These are phyloP conservation scores for Waitea zeae DNA, from an alignment of 1,284 basidiomycete species.

Conservation along the genomic window DNA sequence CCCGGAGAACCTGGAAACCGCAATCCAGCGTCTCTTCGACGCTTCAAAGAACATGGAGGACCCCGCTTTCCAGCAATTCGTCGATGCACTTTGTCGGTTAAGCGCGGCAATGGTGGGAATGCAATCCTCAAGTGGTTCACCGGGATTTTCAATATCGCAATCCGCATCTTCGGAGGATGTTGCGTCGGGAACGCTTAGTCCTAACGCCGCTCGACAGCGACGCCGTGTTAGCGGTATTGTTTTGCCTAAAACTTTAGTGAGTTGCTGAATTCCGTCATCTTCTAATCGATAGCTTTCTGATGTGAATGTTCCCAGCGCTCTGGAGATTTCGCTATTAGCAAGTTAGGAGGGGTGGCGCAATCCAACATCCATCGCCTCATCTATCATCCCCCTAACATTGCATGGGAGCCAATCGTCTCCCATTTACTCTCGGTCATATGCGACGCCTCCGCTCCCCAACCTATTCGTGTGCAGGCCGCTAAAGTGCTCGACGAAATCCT, in stretches of 20 bases:
- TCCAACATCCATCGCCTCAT: constrained; percentile 81
- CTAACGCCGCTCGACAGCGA: too few relatives aligned
- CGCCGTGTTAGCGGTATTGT: constrained; percentile 76
- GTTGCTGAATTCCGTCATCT: too few relatives aligned
- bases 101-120: constrained; percentile 84
- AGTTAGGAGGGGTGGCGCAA: constrained; percentile 63
- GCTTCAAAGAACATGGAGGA: constrained; percentile 74
- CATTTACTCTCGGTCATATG: constrained; percentile 69
- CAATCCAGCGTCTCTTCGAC: constrained; percentile 74
- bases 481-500: constrained; percentile 74
- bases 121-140: too few relatives aligned
- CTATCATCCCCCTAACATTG: constrained; percentile 60
- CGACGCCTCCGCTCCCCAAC: constrained; percentile 48
- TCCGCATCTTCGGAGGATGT: too few relatives aligned
- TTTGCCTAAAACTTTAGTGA: constrained; percentile 55
- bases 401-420: constrained; percentile 67
- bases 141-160: too few relatives aligned
- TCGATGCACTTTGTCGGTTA: constrained; percentile 68
- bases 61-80: constrained; percentile 65
- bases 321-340: constrained; percentile 77
- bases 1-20: constrained; percentile 47
- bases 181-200: too few relatives aligned
- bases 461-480: constrained; percentile 78
- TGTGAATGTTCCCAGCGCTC: constrained; percentile 37
- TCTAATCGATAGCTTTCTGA: constrained; percentile 1